Evolutionary conservation across 148 eudicot genomes (phyloP).

Genomic region (Vaccinium myrtillus): DNA sequence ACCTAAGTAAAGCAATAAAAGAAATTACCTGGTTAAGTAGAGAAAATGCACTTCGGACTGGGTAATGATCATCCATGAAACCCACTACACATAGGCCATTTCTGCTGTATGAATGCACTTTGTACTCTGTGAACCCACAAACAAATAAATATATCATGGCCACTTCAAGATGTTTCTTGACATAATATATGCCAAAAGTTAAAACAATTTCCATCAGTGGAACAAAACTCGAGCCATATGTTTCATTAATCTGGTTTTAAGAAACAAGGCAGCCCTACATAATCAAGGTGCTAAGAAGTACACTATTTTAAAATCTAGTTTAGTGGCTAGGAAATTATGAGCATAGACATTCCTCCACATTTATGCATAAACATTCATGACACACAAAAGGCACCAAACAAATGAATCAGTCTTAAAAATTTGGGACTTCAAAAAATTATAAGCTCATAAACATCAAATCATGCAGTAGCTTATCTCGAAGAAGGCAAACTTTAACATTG

Average conservation of each 20-base stretch:
- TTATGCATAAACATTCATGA: neutral
- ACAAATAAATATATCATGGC: neutral
- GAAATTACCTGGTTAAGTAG: constrained; percentile 57
- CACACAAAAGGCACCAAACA: neutral
- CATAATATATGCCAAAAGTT: neutral
- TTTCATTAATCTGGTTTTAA: neutral
- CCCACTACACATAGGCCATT: constrained; percentile 85
- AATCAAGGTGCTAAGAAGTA: neutral
- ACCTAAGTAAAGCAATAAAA: neutral
- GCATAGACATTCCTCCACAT: neutral
- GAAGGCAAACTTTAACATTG: neutral
- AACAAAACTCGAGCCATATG: neutral
- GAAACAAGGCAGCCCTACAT: neutral
- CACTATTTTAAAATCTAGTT: neutral
- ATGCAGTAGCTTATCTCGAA: neutral
- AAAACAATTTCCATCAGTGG: neutral
- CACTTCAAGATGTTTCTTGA: neutral
- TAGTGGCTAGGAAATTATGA: neutral
- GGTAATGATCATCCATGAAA: constrained; percentile 97
- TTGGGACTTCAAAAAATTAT: neutral
- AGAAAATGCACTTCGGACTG: constrained; percentile 86
- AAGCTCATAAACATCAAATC: neutral
- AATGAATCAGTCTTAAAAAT: neutral
- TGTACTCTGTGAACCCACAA: constrained; percentile 57
- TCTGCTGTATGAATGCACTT: constrained; percentile 89